Percentiles rank a stretch among this genome's conserved stretches.
These are phyloP conservation scores for Pseudotsuga menziesii DNA, from an alignment of 75 land plant species.

Conservation along the genomic window DNA sequence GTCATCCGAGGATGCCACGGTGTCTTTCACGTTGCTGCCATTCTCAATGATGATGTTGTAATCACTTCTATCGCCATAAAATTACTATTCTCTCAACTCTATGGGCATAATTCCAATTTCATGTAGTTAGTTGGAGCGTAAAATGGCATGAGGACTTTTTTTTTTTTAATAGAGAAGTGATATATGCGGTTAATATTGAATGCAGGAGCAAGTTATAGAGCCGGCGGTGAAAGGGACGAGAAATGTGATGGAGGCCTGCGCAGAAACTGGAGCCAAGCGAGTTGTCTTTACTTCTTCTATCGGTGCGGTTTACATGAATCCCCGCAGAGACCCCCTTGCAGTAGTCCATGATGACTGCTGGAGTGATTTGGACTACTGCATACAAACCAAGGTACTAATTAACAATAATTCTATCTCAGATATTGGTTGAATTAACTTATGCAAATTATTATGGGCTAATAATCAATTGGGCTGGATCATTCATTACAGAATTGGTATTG, in stretches of 20 bases:
- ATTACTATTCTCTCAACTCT: no score
- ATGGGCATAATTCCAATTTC: no score
- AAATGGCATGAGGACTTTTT: no score
- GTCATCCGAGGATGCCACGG: conserved; percentile 11
- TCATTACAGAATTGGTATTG: no score
- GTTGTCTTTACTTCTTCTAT: conserved; percentile 1
- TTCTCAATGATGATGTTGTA: conserved; percentile 2
- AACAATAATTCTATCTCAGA: no score
- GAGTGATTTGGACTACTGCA: conserved; percentile 47
- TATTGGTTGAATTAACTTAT: no score
- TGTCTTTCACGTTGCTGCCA: conserved; percentile 8
- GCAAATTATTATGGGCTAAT: no score
- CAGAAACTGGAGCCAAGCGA: conserved; percentile 22
- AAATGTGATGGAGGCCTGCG: conserved; percentile 33
- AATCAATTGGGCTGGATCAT: no score
- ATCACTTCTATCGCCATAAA: background rate
- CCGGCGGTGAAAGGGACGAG: conserved; percentile 39
- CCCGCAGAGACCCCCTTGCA: conserved; percentile 14
- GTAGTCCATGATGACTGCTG: conserved; percentile 7
- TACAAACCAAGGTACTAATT: conserved; percentile 14
- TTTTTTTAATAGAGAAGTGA: no score
- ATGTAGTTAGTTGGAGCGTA: no score
- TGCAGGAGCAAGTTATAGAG: conserved; percentile 17
- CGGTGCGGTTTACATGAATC: conserved; percentile 22
- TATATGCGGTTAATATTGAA: no score